A percentile compares a stretch with the other conserved stretches of the same genome.
These are phyloP conservation scores for Aureobasidium subglaciale DNA, from an alignment of 2,329 filamentous ascomycete species.

Conservation along the genomic window DNA sequence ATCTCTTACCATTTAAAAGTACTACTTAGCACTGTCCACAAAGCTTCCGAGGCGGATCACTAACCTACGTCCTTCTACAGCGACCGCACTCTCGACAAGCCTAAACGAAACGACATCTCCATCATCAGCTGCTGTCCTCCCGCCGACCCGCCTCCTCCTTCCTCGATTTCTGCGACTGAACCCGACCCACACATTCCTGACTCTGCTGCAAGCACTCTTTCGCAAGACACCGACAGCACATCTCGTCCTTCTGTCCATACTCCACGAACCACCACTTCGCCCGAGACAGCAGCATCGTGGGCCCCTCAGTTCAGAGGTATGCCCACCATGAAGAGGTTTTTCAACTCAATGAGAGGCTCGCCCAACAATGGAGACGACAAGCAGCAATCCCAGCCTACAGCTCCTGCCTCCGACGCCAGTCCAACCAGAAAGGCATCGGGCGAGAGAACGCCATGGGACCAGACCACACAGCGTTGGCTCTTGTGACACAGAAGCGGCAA, in stretches of 20 bases:
- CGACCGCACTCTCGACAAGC: constrained; percentile 1
- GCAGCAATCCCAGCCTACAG: background rate
- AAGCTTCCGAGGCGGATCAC: background rate
- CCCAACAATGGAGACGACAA: background rate
- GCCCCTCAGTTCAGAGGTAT: background rate
- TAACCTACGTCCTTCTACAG: background rate
- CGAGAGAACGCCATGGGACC: constrained; percentile 9
- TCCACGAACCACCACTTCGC: background rate
- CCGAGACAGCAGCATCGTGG: background rate
- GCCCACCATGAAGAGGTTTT: background rate
- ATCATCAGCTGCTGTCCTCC: constrained; percentile 6
- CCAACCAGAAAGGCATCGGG: background rate
- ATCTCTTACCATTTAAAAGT: constrained; percentile 16
- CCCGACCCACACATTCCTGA: background rate
- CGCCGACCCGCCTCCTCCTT: background rate
- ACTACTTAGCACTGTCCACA: background rate
- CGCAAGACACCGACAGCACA: background rate
- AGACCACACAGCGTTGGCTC: constrained; percentile 12
- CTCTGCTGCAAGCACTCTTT: background rate
- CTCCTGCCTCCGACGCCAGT: background rate
- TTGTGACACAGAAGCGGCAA: background rate
- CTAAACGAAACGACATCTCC: background rate
- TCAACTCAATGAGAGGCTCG: background rate
- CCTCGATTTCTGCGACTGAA: background rate
- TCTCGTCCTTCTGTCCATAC: background rate